Percentiles rank a stretch among this genome's conserved stretches.
Evolutionary conservation across 495 filamentous ascomycete genomes (phyloP).

Genomic region (Chaetomidium leptoderma): DNA sequence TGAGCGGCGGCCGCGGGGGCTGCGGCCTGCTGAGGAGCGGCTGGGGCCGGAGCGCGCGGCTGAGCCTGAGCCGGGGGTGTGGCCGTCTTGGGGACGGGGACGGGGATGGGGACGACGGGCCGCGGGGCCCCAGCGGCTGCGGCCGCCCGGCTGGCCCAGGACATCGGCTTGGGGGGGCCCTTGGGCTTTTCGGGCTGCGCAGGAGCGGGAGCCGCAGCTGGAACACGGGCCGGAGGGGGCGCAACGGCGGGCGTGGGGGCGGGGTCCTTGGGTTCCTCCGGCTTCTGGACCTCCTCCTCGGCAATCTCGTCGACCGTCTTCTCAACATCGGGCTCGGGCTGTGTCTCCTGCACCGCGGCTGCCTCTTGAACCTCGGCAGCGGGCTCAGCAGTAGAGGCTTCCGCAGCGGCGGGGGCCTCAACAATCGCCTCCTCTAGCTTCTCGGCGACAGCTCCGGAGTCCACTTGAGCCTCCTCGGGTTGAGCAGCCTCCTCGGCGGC

Average conservation of each 20-base stretch:
- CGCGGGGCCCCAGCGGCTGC: constrained; percentile 42
- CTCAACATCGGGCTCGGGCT: constrained; percentile 34
- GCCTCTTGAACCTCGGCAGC: constrained; percentile 47
- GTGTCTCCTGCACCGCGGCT: constrained; percentile 45
- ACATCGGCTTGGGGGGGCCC: constrained; percentile 61
- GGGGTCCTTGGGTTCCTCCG: constrained; percentile 57
- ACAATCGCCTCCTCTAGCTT: constrained; percentile 46
- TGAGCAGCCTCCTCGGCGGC: constrained; percentile 34
- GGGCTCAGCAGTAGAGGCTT: constrained; percentile 39
- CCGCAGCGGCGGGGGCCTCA: constrained; percentile 39
- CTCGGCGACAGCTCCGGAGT: constrained; percentile 45
- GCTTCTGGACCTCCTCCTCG: constrained; percentile 46
- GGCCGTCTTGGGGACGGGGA: constrained; percentile 39
- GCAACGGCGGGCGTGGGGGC: constrained; percentile 53
- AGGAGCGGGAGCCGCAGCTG: constrained; percentile 38
- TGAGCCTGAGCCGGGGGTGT: constrained; percentile 38
- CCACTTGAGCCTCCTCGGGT: constrained; percentile 49
- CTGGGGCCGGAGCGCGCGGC: constrained; percentile 25
- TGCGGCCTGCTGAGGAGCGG: constrained; percentile 39
- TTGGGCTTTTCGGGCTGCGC: constrained; percentile 38
- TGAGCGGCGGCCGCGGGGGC: constrained; percentile 32
- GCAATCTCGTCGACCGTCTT: constrained; percentile 41
- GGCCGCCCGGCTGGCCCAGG: constrained; percentile 79
- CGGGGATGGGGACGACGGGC: constrained; percentile 40
- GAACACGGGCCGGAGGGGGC: constrained; percentile 41